A percentile compares a stretch with the other conserved stretches of the same genome.
Evolutionary conservation across 306 rosid genomes (phyloP).

Genomic region (Heteromeles arbutifolia): DNA sequence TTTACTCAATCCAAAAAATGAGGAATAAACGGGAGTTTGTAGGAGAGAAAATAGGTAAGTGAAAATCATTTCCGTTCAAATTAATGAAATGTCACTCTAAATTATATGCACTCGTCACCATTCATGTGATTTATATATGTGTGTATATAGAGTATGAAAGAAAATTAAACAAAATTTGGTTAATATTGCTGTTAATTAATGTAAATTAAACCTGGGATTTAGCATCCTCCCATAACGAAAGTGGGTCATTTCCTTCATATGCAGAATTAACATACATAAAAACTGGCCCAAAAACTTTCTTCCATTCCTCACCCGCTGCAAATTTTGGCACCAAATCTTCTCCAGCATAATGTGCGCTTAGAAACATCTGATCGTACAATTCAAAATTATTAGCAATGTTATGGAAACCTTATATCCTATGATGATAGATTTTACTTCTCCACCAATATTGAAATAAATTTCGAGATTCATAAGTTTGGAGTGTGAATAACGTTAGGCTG

Average conservation of each 20-base stretch:
- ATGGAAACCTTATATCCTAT: neutral
- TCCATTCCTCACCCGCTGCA: conserved; percentile 36
- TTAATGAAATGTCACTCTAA: neutral
- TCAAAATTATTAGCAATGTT: neutral
- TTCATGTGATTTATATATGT: neutral
- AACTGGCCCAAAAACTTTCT: conserved; percentile 47
- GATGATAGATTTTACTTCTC: neutral
- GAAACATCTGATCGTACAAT: conserved; percentile 25
- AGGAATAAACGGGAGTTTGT: neutral
- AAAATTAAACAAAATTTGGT: neutral
- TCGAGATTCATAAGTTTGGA: neutral
- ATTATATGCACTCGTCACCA: neutral
- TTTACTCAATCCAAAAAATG: too few species aligned
- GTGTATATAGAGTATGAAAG: neutral
- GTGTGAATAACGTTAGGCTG: neutral
- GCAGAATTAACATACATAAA: conserved; percentile 32
- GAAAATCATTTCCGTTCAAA: neutral
- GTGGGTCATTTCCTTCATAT: conserved; percentile 20
- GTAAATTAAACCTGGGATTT: conserved; percentile 29
- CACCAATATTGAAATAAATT: neutral
- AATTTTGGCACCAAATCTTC: conserved; percentile 39
- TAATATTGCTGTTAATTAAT: neutral
- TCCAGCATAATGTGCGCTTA: conserved; percentile 46
- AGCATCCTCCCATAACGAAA: conserved; percentile 38
- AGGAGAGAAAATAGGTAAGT: neutral